Evolutionary conservation across 2,329 filamentous ascomycete species (phyloP).

Genomic region (Stagonosporopsis chrysanthemi): DNA sequence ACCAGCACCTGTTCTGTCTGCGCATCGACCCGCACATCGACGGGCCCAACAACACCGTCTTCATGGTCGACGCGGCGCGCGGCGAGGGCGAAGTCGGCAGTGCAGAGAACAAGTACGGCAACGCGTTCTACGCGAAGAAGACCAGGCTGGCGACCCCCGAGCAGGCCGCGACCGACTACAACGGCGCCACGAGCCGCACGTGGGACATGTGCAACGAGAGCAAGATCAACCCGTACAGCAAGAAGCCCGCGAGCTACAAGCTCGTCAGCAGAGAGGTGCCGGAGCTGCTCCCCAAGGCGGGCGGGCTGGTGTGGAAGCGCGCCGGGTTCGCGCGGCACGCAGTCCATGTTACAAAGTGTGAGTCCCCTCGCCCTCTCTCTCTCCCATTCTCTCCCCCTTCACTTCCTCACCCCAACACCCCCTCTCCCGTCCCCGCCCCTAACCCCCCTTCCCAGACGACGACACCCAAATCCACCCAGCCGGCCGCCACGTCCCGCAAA

Average conservation of each 20-base stretch:
- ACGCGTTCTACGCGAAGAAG: slow-evolving; percentile 86
- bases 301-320: slow-evolving; percentile 85
- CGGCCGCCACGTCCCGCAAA: slow-evolving; percentile 86
- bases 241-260: slow-evolving; percentile 87
- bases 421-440: no score
- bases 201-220: slow-evolving; percentile 91
- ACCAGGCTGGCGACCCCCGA: slow-evolving; percentile 77
- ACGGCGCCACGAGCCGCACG: slow-evolving; percentile 78
- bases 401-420: no score
- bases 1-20: slow-evolving; percentile 93
- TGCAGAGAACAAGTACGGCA: slow-evolving; percentile 84
- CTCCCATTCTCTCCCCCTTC: no score
- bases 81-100: slow-evolving; percentile 79
- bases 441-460: slow-evolving; percentile 60
- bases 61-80: slow-evolving; percentile 77
- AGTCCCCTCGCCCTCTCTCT: slow-evolving; percentile 43
- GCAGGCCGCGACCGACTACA: slow-evolving; percentile 78
- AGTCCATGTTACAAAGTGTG: slow-evolving; percentile 89
- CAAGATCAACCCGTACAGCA: slow-evolving; percentile 83
- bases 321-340: slow-evolving; percentile 88
- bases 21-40: slow-evolving; percentile 88
- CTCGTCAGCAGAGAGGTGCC: slow-evolving; percentile 87
- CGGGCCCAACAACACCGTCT: slow-evolving; percentile 83
- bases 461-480: slow-evolving; percentile 86
- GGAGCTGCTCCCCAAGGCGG: slow-evolving; percentile 77